Evolutionary conservation across 1,139 yeast species (phyloP), one percentile per base, ranked within the genome.

Genomic region (Candida tropicalis): DNA sequence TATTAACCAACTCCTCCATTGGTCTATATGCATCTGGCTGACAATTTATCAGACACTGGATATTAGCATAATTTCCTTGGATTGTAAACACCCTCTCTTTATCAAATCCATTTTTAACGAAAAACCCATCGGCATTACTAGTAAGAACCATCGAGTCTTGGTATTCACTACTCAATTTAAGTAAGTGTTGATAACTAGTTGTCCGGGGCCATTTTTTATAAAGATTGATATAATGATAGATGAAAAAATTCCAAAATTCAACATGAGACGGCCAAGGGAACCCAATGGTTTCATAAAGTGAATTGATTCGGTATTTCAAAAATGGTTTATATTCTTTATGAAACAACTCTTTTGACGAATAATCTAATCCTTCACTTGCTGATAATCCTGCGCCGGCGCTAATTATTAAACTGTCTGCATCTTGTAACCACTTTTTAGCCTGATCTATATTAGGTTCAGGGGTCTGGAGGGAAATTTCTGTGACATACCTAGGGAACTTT

Each of bases 111-210:
- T 47, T 47, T 24, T 47, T 47, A 8, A 43, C 28, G 12, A 47
- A 47, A 35, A 47, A 47, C 8, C 47, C 49, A 26, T 45, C 49
- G 4, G 50, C 50, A 39, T 45, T 47, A 16, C 43, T 38, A 4
- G 50, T 47, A 3, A 43, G 31, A n/a, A 47, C 49, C 36, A 45
- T 43, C 18, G 39, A 45, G 11, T 45, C 41, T 6, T 37, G 25
- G 8, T 18, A 24, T 12, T 28, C 10, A 4, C n/a, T 12, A 2
- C 29, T 29, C 2, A 47, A n/a, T 2, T 28, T 13, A 2, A 39
- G 25, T 28, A 47, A 35, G 25, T 41, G 7, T 11, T 43, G 43
- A 37, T 47, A 47, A 3, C 39, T 41, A 10, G 28, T 13, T 3
- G 47, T 42, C 9, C 25, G 24, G 11, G 45, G 44, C 45, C 47